Evolutionary conservation across 805 yeast genomes (phyloP).

Genomic region (Ogataea degrootiae): DNA sequence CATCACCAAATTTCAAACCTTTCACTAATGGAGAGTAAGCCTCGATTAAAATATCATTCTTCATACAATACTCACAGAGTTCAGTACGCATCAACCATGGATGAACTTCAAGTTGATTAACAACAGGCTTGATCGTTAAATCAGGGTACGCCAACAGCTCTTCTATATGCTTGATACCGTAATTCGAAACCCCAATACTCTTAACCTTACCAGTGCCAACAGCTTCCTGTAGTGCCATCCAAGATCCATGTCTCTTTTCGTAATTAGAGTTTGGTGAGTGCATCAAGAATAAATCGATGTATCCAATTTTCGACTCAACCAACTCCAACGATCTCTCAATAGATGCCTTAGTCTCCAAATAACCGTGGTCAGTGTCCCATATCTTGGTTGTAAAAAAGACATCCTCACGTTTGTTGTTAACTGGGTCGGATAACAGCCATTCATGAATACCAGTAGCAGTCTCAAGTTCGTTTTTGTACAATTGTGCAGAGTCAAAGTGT

Average conservation of each 20-base stretch:
- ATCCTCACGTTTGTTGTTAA: constrained; percentile 29
- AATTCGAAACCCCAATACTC: constrained; percentile 62
- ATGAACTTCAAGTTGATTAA: constrained; percentile 47
- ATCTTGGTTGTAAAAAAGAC: constrained; percentile 39
- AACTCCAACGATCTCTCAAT: constrained; percentile 38
- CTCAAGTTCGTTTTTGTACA: constrained; percentile 61
- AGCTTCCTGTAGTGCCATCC: constrained; percentile 53
- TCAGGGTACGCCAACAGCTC: constrained; percentile 46
- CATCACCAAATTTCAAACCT: constrained; percentile 43
- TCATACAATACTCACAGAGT: constrained; percentile 38
- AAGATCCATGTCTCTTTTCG: constrained; percentile 42
- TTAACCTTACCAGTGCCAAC: constrained; percentile 46
- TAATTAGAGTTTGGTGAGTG: constrained; percentile 49
- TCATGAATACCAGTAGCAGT: constrained; percentile 53
- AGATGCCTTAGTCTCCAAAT: constrained; percentile 37
- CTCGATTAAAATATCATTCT: constrained; percentile 45
- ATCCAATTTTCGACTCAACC: constrained; percentile 36
- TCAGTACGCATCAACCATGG: constrained; percentile 46
- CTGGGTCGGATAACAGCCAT: constrained; percentile 31
- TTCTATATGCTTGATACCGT: constrained; percentile 50
- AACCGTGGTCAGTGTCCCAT: constrained; percentile 27
- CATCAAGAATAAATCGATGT: constrained; percentile 50
- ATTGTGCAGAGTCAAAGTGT: constrained; percentile 68
- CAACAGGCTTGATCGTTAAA: constrained; percentile 38
- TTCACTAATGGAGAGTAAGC: constrained; percentile 67